These are phyloP conservation scores for Nakazawaea anatomiae DNA, from an alignment of 805 yeast genomes.

Conservation along the genomic window DNA sequence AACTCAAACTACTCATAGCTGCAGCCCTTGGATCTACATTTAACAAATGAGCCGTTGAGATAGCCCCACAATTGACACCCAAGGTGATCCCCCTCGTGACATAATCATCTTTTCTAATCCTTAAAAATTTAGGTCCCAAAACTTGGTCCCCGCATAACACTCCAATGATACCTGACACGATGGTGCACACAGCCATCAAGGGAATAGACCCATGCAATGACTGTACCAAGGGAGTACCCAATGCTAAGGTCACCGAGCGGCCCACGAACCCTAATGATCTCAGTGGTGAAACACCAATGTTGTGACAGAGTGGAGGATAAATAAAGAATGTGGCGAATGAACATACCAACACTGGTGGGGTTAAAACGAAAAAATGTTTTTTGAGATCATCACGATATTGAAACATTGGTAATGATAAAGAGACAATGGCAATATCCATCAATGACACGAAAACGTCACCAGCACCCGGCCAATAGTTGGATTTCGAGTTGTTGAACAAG, in stretches of 20 bases:
- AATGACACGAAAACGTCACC: slow-evolving; percentile 68
- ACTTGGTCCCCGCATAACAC: slow-evolving; percentile 60
- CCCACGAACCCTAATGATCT: slow-evolving; percentile 74
- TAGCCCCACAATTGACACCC: slow-evolving; percentile 79
- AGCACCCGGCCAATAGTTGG: slow-evolving; percentile 62
- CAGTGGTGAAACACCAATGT: slow-evolving; percentile 54
- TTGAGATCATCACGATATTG: slow-evolving; percentile 60
- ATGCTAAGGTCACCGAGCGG: slow-evolving; percentile 70
- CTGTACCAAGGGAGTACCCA: slow-evolving; percentile 70
- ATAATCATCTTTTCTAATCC: slow-evolving; percentile 57
- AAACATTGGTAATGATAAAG: slow-evolving; percentile 73
- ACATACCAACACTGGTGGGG: slow-evolving; percentile 53
- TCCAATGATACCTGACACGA: slow-evolving; percentile 70
- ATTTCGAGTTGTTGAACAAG: slow-evolving; percentile 39
- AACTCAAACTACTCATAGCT: slow-evolving; percentile 67
- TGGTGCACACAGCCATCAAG: slow-evolving; percentile 74
- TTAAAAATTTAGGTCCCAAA: slow-evolving; percentile 31
- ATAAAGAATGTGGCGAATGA: slow-evolving; percentile 55
- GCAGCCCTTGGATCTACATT: slow-evolving; percentile 75
- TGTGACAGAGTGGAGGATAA: slow-evolving; percentile 65
- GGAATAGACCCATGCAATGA: slow-evolving; percentile 64
- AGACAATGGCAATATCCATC: slow-evolving; percentile 74
- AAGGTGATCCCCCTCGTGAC: slow-evolving; percentile 72
- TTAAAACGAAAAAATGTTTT: slow-evolving; percentile 50
- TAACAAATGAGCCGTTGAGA: slow-evolving; percentile 71